A percentile compares a stretch with the other conserved stretches of the same genome.
Conservation (phyloP, 805 yeast species). For the Sungouiella thailandica region DNA sequence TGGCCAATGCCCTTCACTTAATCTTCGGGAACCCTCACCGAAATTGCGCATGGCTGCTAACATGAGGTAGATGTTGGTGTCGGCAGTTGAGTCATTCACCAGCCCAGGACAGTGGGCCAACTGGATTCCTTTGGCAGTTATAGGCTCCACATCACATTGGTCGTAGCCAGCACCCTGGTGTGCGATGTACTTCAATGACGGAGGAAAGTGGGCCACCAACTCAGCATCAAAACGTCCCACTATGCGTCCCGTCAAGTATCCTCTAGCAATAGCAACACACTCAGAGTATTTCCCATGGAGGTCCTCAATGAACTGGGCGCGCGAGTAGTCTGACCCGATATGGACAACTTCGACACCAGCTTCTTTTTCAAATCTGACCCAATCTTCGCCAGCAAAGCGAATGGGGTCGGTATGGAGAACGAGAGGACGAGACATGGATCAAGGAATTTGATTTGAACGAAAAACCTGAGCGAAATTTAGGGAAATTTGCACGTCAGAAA, state of each 20-base stretch:
- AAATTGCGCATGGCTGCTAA: conserved; percentile 48
- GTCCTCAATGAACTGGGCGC: conserved; percentile 35
- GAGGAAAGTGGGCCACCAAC: conserved; percentile 31
- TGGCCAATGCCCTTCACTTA: not conserved
- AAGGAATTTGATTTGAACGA: too few species aligned
- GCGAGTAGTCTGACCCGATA: conserved; percentile 15
- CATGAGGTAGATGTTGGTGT: conserved; percentile 47
- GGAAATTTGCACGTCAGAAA: too few species aligned
- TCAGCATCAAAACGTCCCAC: conserved; percentile 45
- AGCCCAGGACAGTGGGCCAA: conserved; percentile 50
- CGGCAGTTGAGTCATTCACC: conserved; percentile 55
- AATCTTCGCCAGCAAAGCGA: conserved; percentile 1
- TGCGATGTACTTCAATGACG: conserved; percentile 38
- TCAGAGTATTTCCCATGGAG: conserved; percentile 27
- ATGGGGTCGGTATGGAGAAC: not conserved
- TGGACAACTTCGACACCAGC: not conserved
- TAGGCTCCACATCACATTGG: conserved; percentile 40
- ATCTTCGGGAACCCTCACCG: not conserved
- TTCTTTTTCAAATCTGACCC: not conserved
- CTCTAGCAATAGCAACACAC: conserved; percentile 37
- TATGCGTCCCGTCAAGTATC: conserved; percentile 32
- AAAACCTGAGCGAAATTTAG: too few species aligned
- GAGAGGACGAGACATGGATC: not conserved
- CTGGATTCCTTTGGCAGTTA: conserved; percentile 39
- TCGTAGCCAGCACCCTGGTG: conserved; percentile 61